Base-by-base conservation (phyloP, 805 yeast species). In the Yamadazyma endophytica region DNA sequence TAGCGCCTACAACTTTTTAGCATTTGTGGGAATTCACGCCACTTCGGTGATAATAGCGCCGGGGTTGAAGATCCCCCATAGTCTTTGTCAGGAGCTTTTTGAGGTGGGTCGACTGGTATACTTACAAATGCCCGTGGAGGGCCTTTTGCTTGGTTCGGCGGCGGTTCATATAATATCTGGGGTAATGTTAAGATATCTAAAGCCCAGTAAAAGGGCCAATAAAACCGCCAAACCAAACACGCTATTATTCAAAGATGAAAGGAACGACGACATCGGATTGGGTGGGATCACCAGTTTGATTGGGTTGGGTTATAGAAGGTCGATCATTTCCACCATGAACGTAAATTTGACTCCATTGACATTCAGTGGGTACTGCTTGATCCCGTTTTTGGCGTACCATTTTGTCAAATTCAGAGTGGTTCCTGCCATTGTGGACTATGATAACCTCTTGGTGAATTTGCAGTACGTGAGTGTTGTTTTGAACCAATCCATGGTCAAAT, bases 351-450 rank as follows among this genome's bases (percentile, higher is more conserved):
- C 60, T 7, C 86, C 87, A 2, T 51, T 77, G 13, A 63, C 75
- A 14, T 67, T 79, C 32, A 62, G 81, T 3, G 92, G 92, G 0
- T 76, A 75, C 46, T 25, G 74, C 3, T 56, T 79, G 21, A 32
- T 71, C 0, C 68, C 73, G 0, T 42, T 74, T 6, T 34, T 77
- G 1, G 29, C 41, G 0, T 65, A 54, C 24, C 92, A 83, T 47
- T 59, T 61, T 12, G 35, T 55, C 9, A 65, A 69, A 26, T 62
- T 70, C 40, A 60, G 86, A 32, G 29, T 66, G 4, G 58, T 61
- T 0, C 88, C 90, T 0, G 17, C 62, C n/a, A 12, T 45, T 2
- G 58, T 76, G 1, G 83, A 79, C 36, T 88, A 86, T 1, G 90
- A 82, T 50, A 72, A 81, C 3, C 67, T 79, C 1, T 56, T 71